Conservation (phyloP, 2,329 filamentous ascomycete genomes). For the Aspergillus sp. region DNA sequence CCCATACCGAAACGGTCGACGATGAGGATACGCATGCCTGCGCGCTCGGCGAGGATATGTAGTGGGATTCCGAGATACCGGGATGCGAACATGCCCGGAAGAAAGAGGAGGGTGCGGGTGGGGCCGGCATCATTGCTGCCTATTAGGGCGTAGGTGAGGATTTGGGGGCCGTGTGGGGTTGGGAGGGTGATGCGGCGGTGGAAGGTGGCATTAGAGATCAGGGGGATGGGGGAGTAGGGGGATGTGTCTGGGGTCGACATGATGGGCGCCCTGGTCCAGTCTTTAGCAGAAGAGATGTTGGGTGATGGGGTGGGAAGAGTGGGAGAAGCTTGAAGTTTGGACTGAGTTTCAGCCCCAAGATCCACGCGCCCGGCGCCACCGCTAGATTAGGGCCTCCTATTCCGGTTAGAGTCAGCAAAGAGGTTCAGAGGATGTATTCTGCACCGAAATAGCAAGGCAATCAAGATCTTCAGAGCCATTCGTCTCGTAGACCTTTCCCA, state of each 20-base stretch:
- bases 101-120: conserved; percentile 25
- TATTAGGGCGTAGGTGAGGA: conserved; percentile 29
- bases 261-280: background rate
- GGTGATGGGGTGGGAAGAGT: background rate
- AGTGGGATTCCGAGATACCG: conserved; percentile 28
- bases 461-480: no score
- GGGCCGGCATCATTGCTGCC: conserved; percentile 10
- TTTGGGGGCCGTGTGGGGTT: conserved; percentile 23
- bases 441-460: no score
- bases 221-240: background rate
- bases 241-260: background rate
- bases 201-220: conserved; percentile 27
- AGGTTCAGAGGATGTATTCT: no score
- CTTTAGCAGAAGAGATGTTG: background rate
- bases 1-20: conserved; percentile 39
- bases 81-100: conserved; percentile 35
- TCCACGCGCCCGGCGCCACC: no score
- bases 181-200: conserved; percentile 28
- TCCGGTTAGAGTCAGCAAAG: background rate
- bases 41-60: conserved; percentile 28
- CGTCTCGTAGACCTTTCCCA: no score
- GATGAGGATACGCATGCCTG: conserved; percentile 30
- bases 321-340: background rate
- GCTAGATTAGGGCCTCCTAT: background rate
- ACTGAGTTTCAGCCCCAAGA: background rate